These are phyloP conservation scores for Drechslerella stenobrocha DNA, from an alignment of 2,329 filamentous ascomycete species.

Conservation along the genomic window DNA sequence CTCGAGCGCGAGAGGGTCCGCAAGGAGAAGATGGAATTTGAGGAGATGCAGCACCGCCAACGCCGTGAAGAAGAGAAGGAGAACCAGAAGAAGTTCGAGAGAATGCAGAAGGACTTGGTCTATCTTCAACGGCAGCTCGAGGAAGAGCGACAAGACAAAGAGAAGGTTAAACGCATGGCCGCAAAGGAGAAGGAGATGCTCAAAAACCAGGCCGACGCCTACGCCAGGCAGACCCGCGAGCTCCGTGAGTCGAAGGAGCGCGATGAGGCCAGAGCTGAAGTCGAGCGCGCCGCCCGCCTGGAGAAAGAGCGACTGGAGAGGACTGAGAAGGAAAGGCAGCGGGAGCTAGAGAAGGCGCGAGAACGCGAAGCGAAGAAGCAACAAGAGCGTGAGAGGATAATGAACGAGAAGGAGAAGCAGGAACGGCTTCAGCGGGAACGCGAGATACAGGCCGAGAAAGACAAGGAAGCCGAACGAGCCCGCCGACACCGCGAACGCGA, in stretches of 20 bases:
- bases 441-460: constrained; percentile 41
- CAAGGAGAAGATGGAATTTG: constrained; percentile 41
- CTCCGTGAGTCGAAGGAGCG: constrained; percentile 44
- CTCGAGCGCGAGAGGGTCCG: constrained; percentile 42
- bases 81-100: constrained; percentile 44
- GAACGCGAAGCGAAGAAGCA: constrained; percentile 43
- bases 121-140: constrained; percentile 37
- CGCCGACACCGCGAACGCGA: constrained; percentile 39
- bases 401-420: constrained; percentile 44
- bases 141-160: constrained; percentile 41
- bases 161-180: constrained; percentile 36
- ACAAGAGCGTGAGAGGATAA: constrained; percentile 26
- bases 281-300: constrained; percentile 36
- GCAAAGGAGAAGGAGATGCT: constrained; percentile 39
- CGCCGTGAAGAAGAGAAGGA: constrained; percentile 41
- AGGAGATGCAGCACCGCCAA: constrained; percentile 28
- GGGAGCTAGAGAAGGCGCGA: constrained; percentile 36
- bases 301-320: constrained; percentile 43
- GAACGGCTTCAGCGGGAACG: constrained; percentile 42
- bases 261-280: constrained; percentile 43
- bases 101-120: constrained; percentile 37
- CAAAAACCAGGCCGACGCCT: constrained; percentile 30
- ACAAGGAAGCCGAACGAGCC: constrained; percentile 28
- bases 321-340: constrained; percentile 27
- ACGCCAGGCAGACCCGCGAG: constrained; percentile 33